A percentile compares a stretch with the other conserved stretches of the same genome.
These are phyloP conservation scores for Sporothrix luriei DNA, from an alignment of 2,329 filamentous ascomycete genomes.

Conservation along the genomic window DNA sequence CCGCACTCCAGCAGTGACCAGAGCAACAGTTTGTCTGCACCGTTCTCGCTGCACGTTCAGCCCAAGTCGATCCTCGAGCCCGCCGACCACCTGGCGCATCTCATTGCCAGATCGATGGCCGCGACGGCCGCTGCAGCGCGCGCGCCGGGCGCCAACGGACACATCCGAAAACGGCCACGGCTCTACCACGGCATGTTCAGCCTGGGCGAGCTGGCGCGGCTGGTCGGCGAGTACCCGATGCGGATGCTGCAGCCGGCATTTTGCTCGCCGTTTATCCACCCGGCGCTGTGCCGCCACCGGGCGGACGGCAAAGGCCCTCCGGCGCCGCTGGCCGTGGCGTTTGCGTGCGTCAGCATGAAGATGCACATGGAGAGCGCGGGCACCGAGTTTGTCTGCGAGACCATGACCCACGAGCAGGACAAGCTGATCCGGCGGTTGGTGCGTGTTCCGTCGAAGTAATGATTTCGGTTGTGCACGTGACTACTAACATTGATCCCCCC, in stretches of 20 bases:
- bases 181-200: constrained; percentile 22
- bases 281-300: not conserved
- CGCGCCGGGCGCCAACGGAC: not conserved
- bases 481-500: not conserved
- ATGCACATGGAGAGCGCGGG: constrained; percentile 13
- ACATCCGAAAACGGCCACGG: not conserved
- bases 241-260: constrained; percentile 10
- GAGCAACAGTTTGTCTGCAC: not conserved
- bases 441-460: not conserved
- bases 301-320: not conserved
- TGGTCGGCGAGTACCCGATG: constrained; percentile 18
- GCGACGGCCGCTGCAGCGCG: not conserved
- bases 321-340: constrained; percentile 9
- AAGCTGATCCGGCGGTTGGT: constrained; percentile 18
- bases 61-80: constrained; percentile 19
- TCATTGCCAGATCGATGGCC: constrained; percentile 12
- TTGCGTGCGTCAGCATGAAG: constrained; percentile 22
- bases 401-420: constrained; percentile 10
- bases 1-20: not conserved
- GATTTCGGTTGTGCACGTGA: not conserved
- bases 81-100: constrained; percentile 7
- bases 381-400: constrained; percentile 19
- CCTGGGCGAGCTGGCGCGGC: constrained; percentile 11
- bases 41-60: constrained; percentile 5
- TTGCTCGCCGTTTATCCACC: constrained; percentile 17